phyloP scores from a whole-genome alignment of 2,329 filamentous ascomycete genomes.

The Colletotrichum sp. region DNA sequence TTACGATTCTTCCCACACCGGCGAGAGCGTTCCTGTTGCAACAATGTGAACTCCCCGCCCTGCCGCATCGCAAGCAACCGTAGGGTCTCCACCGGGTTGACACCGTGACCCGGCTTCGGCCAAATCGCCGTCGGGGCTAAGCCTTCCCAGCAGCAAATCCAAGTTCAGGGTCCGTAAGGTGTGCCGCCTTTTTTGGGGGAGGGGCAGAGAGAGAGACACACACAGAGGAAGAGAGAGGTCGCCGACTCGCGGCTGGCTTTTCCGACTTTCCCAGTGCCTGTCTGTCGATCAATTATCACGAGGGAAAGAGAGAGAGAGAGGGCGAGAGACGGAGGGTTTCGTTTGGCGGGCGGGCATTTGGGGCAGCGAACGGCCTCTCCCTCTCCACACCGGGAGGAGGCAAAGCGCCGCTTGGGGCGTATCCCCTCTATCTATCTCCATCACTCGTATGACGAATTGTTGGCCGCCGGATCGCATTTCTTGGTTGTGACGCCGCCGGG shows the following conservation, averaged over 20 bases:
- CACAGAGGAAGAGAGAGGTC: background rate
- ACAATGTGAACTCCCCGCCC: slow-evolving; percentile 1
- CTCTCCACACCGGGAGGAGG: background rate
- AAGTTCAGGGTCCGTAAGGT: background rate
- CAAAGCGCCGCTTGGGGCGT: background rate
- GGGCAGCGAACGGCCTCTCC: background rate
- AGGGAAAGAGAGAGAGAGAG: background rate
- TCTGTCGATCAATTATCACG: background rate
- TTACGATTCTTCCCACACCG: background rate
- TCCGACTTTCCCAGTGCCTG: background rate
- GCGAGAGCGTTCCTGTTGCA: slow-evolving; percentile 1
- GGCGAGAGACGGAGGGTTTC: background rate
- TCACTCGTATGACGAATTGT: background rate
- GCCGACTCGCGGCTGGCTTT: background rate
- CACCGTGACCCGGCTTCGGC: slow-evolving; percentile 2
- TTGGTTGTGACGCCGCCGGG: background rate
- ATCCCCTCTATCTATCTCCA: background rate
- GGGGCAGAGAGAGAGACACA: background rate
- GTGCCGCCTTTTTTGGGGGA: background rate
- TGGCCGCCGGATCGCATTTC: background rate
- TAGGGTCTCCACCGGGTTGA: background rate
- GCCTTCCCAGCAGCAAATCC: background rate
- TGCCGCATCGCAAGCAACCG: background rate
- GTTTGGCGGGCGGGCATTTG: background rate
- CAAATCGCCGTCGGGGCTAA: background rate